Conservation (phyloP, 148 eudicot genomes). For the Amaranthus hypochondriacus region DNA sequence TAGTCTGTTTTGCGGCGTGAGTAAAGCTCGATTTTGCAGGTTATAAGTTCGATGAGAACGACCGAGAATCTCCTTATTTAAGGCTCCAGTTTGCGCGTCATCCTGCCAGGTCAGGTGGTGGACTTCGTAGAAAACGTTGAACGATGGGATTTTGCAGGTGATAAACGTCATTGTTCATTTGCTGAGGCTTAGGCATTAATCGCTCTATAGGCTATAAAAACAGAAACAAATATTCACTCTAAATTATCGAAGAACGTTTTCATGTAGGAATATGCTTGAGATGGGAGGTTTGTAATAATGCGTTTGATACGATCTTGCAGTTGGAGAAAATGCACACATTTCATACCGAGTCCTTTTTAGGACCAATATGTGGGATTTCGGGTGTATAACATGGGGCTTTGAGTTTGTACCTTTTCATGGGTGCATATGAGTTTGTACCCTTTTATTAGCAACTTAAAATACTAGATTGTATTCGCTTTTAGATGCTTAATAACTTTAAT, state of each 20-base stretch:
- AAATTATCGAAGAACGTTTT: conserved; percentile 37
- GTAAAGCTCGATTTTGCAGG: conserved; percentile 85
- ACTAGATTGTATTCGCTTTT: conserved; percentile 19
- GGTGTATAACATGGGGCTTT: conserved; percentile 11
- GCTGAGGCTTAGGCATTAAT: conserved; percentile 34
- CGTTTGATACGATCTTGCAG: conserved; percentile 28
- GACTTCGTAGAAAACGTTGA: conserved; percentile 81
- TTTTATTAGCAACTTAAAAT: conserved; percentile 2
- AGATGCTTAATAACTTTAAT: conserved; percentile 14
- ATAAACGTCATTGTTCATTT: conserved; percentile 33
- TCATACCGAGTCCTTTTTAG: conserved; percentile 28
- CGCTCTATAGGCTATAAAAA: conserved; percentile 20
- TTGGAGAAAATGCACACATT: conserved; percentile 22
- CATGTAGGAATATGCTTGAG: conserved; percentile 55
- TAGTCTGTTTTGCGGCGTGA: conserved; percentile 31
- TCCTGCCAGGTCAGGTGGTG: conserved; percentile 81
- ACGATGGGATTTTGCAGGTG: conserved; percentile 47
- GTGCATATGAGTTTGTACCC: conserved; percentile 9
- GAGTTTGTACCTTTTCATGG: conserved; percentile 11
- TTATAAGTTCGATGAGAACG: conserved; percentile 85
- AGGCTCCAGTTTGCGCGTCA: conserved; percentile 84
- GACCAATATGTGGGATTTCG: conserved; percentile 21
- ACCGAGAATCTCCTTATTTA: conserved; percentile 55
- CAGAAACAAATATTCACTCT: conserved; percentile 14
- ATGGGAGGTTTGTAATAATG: conserved; percentile 33